Percentiles rank a stretch among this genome's conserved stretches.
These are phyloP conservation scores for Areca catechu DNA, from an alignment of 176 grass and related monocot genomes.

Conservation along the genomic window DNA sequence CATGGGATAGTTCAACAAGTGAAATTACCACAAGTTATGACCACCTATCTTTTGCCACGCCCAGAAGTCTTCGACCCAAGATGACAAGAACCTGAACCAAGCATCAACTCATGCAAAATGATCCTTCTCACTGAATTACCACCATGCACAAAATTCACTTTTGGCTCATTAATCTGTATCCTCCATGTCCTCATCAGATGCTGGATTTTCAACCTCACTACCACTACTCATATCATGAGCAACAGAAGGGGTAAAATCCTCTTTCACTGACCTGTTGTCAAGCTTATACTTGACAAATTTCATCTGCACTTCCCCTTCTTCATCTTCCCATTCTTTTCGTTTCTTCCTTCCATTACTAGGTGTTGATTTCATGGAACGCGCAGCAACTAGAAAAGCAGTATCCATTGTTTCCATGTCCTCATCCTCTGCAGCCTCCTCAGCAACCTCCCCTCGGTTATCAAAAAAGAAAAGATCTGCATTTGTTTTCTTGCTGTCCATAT, in stretches of 20 bases:
- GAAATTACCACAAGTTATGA: too few species aligned
- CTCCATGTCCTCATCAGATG: constrained; percentile 75
- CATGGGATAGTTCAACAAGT: too few species aligned
- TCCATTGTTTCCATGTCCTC: constrained; percentile 47
- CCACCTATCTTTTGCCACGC: too few species aligned
- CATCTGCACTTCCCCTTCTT: constrained; percentile 22
- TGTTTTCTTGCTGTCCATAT: constrained; percentile 25
- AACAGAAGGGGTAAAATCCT: constrained; percentile 14
- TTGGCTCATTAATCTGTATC: constrained; percentile 37
- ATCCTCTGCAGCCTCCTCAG: constrained; percentile 25
- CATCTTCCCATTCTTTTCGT: constrained; percentile 52
- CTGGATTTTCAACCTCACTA: constrained; percentile 86
- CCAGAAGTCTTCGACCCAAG: too few species aligned
- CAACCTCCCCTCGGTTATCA: constrained; percentile 46
- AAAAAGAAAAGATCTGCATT: constrained; percentile 66
- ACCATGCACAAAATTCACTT: too few species aligned
- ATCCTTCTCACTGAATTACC: too few species aligned
- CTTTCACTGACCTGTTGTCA: constrained; percentile 42
- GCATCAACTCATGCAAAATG: too few species aligned
- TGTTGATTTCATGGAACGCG: constrained; percentile 56
- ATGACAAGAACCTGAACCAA: too few species aligned
- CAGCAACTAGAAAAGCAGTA: constrained; percentile 71
- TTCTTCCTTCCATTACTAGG: constrained; percentile 47
- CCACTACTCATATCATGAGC: constrained; percentile 50
- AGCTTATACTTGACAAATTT: constrained; percentile 69